These are phyloP conservation scores for Fusarium transvaalense DNA, from an alignment of 2,329 filamentous ascomycete species.

Conservation along the genomic window DNA sequence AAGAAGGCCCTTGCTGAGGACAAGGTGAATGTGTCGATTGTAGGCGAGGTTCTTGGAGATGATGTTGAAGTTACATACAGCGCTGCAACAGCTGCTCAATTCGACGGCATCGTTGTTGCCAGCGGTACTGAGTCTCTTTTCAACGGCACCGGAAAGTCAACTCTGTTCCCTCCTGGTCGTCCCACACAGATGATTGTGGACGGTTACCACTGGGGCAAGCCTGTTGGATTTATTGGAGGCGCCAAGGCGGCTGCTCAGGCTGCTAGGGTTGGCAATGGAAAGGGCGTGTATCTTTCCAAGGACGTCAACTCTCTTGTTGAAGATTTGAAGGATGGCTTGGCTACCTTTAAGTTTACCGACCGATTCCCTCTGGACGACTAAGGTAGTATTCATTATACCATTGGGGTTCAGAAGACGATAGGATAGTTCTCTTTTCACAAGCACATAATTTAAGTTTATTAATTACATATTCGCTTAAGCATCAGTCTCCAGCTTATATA, in stretches of 20 bases:
- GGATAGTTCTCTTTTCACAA: background rate
- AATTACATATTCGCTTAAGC: no score
- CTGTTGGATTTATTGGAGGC: slow-evolving; percentile 70
- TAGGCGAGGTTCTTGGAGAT: slow-evolving; percentile 67
- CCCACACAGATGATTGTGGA: slow-evolving; percentile 73
- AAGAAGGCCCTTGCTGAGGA: slow-evolving; percentile 60
- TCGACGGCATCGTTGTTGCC: slow-evolving; percentile 72
- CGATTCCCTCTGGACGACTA: slow-evolving; percentile 69
- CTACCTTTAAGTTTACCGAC: slow-evolving; percentile 74
- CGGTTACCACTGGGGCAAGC: slow-evolving; percentile 77
- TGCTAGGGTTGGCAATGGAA: slow-evolving; percentile 59
- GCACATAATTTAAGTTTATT: background rate
- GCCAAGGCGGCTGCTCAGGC: slow-evolving; percentile 54
- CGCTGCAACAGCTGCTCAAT: slow-evolving; percentile 70
- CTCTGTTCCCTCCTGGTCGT: slow-evolving; percentile 73
- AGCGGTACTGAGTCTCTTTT: slow-evolving; percentile 68
- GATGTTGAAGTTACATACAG: slow-evolving; percentile 75
- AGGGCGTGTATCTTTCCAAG: slow-evolving; percentile 57
- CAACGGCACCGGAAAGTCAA: slow-evolving; percentile 55
- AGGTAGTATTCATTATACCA: no score
- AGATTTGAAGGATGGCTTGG: slow-evolving; percentile 69
- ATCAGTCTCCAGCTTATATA: no score
- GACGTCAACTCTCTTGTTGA: slow-evolving; percentile 57
- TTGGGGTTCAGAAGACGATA: background rate
- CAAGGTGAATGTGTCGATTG: slow-evolving; percentile 69